These are phyloP conservation scores for Aureobasidium subglaciale DNA, from an alignment of 2,329 filamentous ascomycete species.

Conservation along the genomic window DNA sequence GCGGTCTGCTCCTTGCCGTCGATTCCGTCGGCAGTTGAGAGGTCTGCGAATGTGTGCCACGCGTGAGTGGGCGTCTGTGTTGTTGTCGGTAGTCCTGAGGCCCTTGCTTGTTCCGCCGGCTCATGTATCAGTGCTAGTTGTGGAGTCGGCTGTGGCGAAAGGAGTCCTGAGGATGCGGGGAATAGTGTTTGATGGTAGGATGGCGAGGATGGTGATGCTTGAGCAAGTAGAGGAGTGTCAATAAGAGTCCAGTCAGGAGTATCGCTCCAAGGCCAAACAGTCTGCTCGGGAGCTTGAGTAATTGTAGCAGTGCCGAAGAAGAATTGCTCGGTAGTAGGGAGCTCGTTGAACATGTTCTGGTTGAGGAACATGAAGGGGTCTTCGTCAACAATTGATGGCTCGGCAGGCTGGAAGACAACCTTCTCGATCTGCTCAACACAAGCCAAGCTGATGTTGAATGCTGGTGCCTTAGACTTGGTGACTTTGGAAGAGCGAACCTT, in stretches of 20 bases:
- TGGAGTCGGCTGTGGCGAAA: slow-evolving; percentile 7
- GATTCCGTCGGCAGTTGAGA: slow-evolving; percentile 7
- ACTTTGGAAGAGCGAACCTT: slow-evolving; percentile 19
- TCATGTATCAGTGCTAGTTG: neutral
- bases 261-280: slow-evolving; percentile 15
- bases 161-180: neutral
- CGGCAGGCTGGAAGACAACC: neutral
- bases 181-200: slow-evolving; percentile 3
- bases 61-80: neutral
- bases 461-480: slow-evolving; percentile 3
- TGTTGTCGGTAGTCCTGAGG: neutral
- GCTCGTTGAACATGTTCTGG: slow-evolving; percentile 3
- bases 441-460: neutral
- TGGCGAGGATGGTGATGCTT: neutral
- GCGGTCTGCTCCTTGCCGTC: neutral
- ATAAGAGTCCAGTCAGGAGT: slow-evolving; percentile 17
- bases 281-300: neutral
- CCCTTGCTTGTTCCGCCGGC: neutral
- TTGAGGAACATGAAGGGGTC: slow-evolving; percentile 14
- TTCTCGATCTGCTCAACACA: neutral
- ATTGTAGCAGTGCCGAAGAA: slow-evolving; percentile 18
- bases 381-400: neutral
- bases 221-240: slow-evolving; percentile 3
- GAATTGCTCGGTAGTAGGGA: slow-evolving; percentile 20
- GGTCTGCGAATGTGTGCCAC: neutral